Conservation (phyloP, 371 early-diverging fungal genomes). For the Blakeslea trispora region DNA sequence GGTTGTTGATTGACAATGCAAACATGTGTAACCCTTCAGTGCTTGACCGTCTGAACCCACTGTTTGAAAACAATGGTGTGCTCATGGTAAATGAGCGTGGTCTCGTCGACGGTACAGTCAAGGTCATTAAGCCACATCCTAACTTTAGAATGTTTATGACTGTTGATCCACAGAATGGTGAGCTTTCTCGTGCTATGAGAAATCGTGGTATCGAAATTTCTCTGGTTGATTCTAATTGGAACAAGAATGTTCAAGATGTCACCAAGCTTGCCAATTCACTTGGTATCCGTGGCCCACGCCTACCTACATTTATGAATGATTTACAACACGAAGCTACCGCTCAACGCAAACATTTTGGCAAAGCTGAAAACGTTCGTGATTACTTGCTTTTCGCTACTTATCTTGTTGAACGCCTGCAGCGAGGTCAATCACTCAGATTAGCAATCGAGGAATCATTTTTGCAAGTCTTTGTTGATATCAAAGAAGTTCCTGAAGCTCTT, state of each 20-base stretch:
- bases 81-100: constrained; percentile 93
- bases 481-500: constrained; percentile 27
- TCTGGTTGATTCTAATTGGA: constrained; percentile 59
- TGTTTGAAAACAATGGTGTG: constrained; percentile 90
- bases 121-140: constrained; percentile 87
- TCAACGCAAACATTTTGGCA: constrained; percentile 36
- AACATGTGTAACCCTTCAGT: constrained; percentile 97
- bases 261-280: constrained; percentile 55
- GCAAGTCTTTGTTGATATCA: constrained; percentile 55
- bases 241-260: constrained; percentile 38
- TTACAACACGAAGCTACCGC: constrained; percentile 41
- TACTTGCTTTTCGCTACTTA: constrained; percentile 60
- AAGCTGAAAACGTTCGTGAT: constrained; percentile 55
- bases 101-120: constrained; percentile 77
- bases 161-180: constrained; percentile 93
- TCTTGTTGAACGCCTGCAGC: constrained; percentile 67
- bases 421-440: constrained; percentile 57
- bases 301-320: constrained; percentile 34
- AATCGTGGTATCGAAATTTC: constrained; percentile 94
- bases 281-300: constrained; percentile 54
- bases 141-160: constrained; percentile 99
- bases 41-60: constrained; percentile 92
- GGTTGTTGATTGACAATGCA: constrained; percentile 99
- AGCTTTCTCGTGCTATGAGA: constrained; percentile 96
- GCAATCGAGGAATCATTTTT: constrained; percentile 58